Evolutionary conservation across 2,329 filamentous ascomycete genomes (phyloP), one percentile per base, ranked within the genome.

Genomic region (Apiospora marii): DNA sequence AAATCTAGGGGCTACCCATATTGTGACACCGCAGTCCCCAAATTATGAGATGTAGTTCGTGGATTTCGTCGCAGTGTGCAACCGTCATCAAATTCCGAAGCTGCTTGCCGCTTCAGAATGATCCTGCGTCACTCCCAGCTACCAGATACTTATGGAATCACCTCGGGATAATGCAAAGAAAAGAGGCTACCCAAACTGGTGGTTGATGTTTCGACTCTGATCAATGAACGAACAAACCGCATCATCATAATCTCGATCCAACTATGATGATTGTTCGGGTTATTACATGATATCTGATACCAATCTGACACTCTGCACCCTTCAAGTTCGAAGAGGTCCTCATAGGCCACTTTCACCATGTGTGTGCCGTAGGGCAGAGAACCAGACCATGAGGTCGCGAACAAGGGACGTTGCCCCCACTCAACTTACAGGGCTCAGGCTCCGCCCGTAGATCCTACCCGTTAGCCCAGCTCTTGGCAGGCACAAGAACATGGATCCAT

Each of bases 391-490:
- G 27, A 30, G 27, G 27, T 64, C 34, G 10, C 30, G 30, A 37
- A 37, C 53, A 61, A 61, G 53, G 53, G 53, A 37, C 1, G 51
- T 19, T 22, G 14, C 46, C 53, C 19, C 58, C 58, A 64, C 58
- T 30, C 13, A 22, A 12, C 30, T 19, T 61, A 30, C 53, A 61
- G 37, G 30, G 16, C 8, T 34, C 53, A 61, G 53, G 53, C 53
- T 61, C 30, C 27, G 27, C 53, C 12, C 30, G 58, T 64, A 41
- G 58, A 64, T 64, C 58, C 19, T 41, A 30, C 58, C 58, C 53
- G 53, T 64, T 64, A 64, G 58, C 34, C 53, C 30, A 14, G 19
- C 19, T 64, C 58, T 64, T 64, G 58, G 58, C 58, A 64, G 58
- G 58, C 58, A 64, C 58, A n/a, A 30, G 34, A 13, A 13, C 58